Evolutionary conservation across 352 stramenopile genomes (phyloP).

Genomic region (Saprolegnia diclina): DNA sequence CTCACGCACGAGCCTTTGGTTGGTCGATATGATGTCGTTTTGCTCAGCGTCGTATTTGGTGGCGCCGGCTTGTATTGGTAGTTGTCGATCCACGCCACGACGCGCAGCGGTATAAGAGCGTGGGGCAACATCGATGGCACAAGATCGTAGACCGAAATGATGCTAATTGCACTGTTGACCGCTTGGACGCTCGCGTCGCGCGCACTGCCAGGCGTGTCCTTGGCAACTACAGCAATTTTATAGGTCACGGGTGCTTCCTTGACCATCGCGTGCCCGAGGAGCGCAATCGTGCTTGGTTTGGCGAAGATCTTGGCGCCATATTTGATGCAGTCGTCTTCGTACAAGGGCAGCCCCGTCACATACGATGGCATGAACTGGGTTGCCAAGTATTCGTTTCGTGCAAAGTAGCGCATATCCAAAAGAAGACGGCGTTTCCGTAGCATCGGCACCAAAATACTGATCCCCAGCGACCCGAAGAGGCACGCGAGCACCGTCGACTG

Average conservation of each 20-base stretch:
- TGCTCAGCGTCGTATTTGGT: too few species aligned
- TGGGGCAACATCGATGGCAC: too few species aligned
- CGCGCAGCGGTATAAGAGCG: too few species aligned
- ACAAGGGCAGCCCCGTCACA: neutral
- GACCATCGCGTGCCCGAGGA: neutral
- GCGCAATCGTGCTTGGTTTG: neutral
- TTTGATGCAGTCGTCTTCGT: slow-evolving; percentile 9
- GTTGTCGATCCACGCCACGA: too few species aligned
- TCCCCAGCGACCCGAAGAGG: neutral
- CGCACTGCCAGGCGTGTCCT: too few species aligned
- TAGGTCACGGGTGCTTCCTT: neutral
- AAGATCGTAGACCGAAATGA: too few species aligned
- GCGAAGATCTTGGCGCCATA: slow-evolving; percentile 1
- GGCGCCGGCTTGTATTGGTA: too few species aligned
- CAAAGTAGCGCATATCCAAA: neutral
- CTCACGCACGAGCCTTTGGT: too few species aligned
- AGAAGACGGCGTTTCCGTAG: neutral
- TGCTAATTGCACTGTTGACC: too few species aligned
- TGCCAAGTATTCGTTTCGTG: neutral
- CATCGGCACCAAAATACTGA: neutral
- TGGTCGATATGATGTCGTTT: too few species aligned
- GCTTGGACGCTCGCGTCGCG: too few species aligned
- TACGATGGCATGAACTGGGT: neutral
- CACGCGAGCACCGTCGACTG: neutral
- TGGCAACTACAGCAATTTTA: too few species aligned